Evolutionary conservation across 2,329 filamentous ascomycete genomes (phyloP), one percentile per base, ranked within the genome.

Genomic region (Aspergillus jensenii): DNA sequence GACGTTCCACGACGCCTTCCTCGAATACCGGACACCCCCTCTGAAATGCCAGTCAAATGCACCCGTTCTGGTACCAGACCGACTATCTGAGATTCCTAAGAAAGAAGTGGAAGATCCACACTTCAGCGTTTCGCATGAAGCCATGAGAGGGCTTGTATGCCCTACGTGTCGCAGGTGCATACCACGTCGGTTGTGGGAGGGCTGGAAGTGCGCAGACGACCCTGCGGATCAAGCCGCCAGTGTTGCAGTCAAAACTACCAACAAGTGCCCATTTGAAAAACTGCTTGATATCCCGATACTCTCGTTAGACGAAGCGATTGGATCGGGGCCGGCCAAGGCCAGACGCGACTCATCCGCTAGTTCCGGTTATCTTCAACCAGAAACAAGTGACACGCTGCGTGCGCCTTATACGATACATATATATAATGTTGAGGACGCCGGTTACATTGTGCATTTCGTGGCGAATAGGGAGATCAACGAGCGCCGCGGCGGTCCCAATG

Each of bases 101-200:
- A 31, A 31, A 31, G 27, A 31, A 31, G 27, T 11, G 3, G 66
- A 74, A 1, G 63, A 71, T 0, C 73, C 75, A 14, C 70, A 74
- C 0, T 66, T 75, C 4, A 81, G 83, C 3, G 80, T 82, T 0
- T 80, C 83, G 11, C 73, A 76, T 3, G 70, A 77, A 8, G 84
- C 82, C 56, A 87, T 84, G 66, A 77, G 78, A 51, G 89, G 89
- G 0, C 83, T 91, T 47, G 83, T 89, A 2, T 93, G 90, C 63
- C 85, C 84, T 0, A 59, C 74, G 1, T 92, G 90, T 62, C 75
- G 78, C 0, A 81, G 84, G 41, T 90, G 88, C 64, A 85, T 80
- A 43, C 79, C 84, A 2, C 80, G 89, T 1, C 76, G 81, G 14
- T 71, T 79, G 23, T 92, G 88, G 87, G 74, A 72, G 5, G 79